Evolutionary conservation across 208 protist species (phyloP), one percentile per base, ranked within the genome.

Genomic region (Trypanosoma melophagium): DNA sequence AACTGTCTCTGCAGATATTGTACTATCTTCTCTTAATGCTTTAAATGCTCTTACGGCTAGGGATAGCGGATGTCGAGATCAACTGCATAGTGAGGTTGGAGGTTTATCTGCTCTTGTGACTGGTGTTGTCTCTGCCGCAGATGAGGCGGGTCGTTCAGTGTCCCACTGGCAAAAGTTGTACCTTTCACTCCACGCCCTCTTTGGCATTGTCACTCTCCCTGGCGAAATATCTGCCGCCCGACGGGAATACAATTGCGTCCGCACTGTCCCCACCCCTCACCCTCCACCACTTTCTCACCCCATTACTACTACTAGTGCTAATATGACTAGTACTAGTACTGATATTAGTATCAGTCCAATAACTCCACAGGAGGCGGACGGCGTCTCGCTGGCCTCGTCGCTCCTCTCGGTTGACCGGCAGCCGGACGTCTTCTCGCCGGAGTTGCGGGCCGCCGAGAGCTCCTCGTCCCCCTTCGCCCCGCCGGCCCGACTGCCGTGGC

Each of bases 121-220:
- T 13, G 79, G 77, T 28, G 70, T 88, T 21, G 51, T 90, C 17
- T 41, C 54, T 10, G 64, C 84, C n/a, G 40, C 67, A 22, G 80
- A 84, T 40, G 21, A 2, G 19, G 53, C 51, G 21, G 52, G 38
- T 22, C 64, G 58, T n/a, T 71, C 66, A 8, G 58, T 71, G 0
- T 54, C 58, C 24, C 82, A 90, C 56, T 89, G 81, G 87, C 82
- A 87, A 21, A 77, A 82, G 38, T 76, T 82, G 21, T 87, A 81
- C 55, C 31, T 83, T 2, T 76, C 69, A 3, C 58, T 90, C 24
- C 73, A 77, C 45, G 66, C 67, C 28, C 72, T 93, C 40, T 88
- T 87, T 60, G 87, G 87, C 28, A 77, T 84, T 56, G 55, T 64
- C 1, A 49, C 66, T 0, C 75, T 93, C 35, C 87, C 87, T 28